phyloP scores from a whole-genome alignment of 2,329 filamentous ascomycete genomes.

The Pestalotiopsis sp. region DNA sequence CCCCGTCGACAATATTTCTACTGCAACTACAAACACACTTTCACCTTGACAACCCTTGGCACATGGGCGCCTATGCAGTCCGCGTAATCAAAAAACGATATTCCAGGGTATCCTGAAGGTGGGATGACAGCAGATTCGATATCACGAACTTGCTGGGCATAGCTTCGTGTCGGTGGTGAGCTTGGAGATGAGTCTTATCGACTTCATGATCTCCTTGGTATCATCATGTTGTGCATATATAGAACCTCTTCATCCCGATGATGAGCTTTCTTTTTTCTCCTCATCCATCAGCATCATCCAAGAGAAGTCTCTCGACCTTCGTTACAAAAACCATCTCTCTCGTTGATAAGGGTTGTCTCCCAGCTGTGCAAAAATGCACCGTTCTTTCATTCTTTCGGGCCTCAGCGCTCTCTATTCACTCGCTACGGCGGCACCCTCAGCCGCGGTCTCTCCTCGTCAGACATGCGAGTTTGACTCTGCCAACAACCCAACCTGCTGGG shows the following conservation, averaged over 20 bases:
- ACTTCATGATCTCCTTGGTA: background rate
- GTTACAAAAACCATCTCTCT: background rate
- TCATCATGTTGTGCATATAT: background rate
- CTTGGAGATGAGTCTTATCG: background rate
- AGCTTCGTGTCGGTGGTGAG: background rate
- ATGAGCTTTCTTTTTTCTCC: background rate
- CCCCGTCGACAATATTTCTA: background rate
- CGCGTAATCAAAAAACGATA: background rate
- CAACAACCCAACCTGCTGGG: conserved; percentile 25
- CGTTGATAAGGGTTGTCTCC: background rate
- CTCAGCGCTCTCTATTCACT: background rate
- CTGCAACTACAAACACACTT: background rate
- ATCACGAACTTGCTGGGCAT: background rate
- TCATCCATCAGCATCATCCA: background rate
- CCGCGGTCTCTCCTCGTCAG: conserved; percentile 1
- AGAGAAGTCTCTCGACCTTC: background rate
- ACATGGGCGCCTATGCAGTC: conserved; percentile 4
- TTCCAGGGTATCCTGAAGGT: conserved; percentile 7
- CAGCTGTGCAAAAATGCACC: conserved; percentile 1
- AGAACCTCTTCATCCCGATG: background rate
- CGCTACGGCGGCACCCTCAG: background rate
- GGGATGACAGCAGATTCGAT: background rate
- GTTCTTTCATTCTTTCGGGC: conserved; percentile 7
- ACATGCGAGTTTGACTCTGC: conserved; percentile 8
- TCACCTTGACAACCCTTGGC: background rate